These are phyloP conservation scores for Melanopsichium pennsylvanicum DNA, from an alignment of 1,284 basidiomycete genomes.

Conservation along the genomic window DNA sequence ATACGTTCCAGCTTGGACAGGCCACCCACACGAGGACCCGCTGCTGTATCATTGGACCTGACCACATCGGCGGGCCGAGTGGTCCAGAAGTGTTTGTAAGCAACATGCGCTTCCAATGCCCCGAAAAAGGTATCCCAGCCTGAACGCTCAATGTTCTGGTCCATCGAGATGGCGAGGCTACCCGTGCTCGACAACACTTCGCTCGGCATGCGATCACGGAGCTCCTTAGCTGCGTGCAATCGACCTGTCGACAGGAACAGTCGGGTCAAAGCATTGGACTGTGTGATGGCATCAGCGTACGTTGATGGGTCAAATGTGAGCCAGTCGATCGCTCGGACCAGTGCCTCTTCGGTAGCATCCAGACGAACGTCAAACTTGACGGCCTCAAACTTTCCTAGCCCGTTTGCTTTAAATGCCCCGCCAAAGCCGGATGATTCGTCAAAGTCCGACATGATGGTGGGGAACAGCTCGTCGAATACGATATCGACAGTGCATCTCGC, in stretches of 20 bases:
- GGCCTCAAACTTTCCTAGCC: slow-evolving; percentile 16
- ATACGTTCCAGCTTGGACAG: slow-evolving; percentile 46
- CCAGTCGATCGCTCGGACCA: slow-evolving; percentile 93
- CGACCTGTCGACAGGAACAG: slow-evolving; percentile 56
- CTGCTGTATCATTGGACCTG: not conserved
- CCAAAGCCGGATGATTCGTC: slow-evolving; percentile 21
- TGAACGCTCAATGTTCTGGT: slow-evolving; percentile 53
- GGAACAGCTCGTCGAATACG: slow-evolving; percentile 71
- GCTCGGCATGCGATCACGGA: slow-evolving; percentile 54
- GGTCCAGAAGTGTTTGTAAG: slow-evolving; percentile 53
- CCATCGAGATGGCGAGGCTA: slow-evolving; percentile 26
- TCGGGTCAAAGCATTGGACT: slow-evolving; percentile 57
- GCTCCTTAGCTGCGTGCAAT: slow-evolving; percentile 56
- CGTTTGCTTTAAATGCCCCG: slow-evolving; percentile 11
- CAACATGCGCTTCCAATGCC: slow-evolving; percentile 50
- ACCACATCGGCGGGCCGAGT: slow-evolving; percentile 26
- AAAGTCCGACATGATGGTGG: slow-evolving; percentile 33
- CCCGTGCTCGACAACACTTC: slow-evolving; percentile 45
- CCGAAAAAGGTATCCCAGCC: slow-evolving; percentile 63
- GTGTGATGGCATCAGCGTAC: slow-evolving; percentile 58
- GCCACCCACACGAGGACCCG: slow-evolving; percentile 12
- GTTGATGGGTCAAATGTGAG: slow-evolving; percentile 74
- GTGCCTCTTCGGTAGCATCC: slow-evolving; percentile 65
- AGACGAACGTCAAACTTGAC: slow-evolving; percentile 37
- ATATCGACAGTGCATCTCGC: slow-evolving; percentile 82